Base-by-base conservation (phyloP, 2,329 filamentous ascomycete genomes). In the Hirsutella thompsonii region DNA sequence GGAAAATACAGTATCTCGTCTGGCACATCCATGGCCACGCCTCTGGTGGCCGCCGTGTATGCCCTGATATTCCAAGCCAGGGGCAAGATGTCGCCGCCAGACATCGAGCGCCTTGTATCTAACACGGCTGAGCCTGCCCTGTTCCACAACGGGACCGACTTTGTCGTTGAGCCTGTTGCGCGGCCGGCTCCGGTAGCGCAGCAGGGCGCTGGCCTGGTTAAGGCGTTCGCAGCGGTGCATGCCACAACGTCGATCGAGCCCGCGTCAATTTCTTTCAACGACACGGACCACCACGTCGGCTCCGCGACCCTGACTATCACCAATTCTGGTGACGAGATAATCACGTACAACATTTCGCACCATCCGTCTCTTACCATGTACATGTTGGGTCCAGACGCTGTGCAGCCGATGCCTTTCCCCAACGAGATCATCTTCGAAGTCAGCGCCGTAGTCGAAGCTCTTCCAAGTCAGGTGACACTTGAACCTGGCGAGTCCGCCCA, bases 1-100 rank as follows among this genome's bases (percentile, higher is more conserved):
- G 23, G 23, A 6, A 26, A 26, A 11, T 26, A 26, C 23, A 26
- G 23, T 26, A 26, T 76, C 1, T 55, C 66, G 20, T 75, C 62
- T 29, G 74, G 74, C 14, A 78, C 74, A 0, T 78, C 74, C 3
- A 80, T 81, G 76, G 67, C 75, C 2, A 69, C 68, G 26, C 74
- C 75, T 8, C 64, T 74, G 9, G 60, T 68, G 6, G 72, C 74
- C 3, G 76, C 65, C 21, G 66, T 75, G 39, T 62, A 67, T 33
- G 74, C 74, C 1, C 62, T 79, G 21, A 55, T 77, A 42, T 65
- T 64, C 32, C 61, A 74, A 42, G 66, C 64, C 10, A 67, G 68
- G 21, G 67, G 67, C 14, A 70, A 62, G 21, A 60, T 68, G 34
- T 64, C 70, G 36, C 72, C 70, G n/a, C 58, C 54, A 41, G 58